phyloP scores from a whole-genome alignment of 2,329 filamentous ascomycete species.

The Neurospora sp. region DNA sequence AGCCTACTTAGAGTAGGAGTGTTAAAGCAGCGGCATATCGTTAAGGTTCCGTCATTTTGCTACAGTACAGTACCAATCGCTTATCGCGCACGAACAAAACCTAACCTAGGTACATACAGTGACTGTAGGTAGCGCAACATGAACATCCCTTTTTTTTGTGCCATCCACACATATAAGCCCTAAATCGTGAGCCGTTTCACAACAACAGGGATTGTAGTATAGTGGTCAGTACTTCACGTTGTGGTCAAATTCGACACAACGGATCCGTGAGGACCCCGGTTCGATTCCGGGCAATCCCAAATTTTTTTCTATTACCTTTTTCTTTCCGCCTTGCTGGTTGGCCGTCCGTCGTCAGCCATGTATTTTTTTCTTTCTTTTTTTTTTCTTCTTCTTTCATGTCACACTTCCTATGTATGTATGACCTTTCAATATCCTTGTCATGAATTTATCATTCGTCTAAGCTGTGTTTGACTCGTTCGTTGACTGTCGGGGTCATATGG shows the following conservation, averaged over 20 bases:
- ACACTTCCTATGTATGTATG: too few species aligned
- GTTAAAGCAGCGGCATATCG: too few species aligned
- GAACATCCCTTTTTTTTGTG: too few species aligned
- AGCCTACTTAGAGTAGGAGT: too few species aligned
- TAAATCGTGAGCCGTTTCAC: rapidly evolving
- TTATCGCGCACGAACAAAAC: not conserved
- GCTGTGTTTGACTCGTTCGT: too few species aligned
- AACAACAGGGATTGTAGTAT: not conserved
- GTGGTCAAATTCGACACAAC: not conserved
- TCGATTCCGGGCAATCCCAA: slow-evolving; percentile 16
- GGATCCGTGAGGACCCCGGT: slow-evolving; percentile 14
- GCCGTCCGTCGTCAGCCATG: not conserved
- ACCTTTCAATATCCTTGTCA: too few species aligned
- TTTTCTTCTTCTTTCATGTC: not conserved
- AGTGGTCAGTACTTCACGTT: not conserved
- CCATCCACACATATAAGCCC: not conserved
- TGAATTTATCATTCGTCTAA: too few species aligned
- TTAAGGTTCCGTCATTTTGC: too few species aligned
- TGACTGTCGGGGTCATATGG: too few species aligned
- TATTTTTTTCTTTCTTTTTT: too few species aligned
- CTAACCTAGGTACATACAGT: too few species aligned
- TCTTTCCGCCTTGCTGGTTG: not conserved
- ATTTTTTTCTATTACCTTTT: not conserved
- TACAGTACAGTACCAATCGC: not conserved
- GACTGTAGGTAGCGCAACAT: too few species aligned